Conservation (phyloP, 139 green algal species). For the Chlorella ohadii region DNA sequence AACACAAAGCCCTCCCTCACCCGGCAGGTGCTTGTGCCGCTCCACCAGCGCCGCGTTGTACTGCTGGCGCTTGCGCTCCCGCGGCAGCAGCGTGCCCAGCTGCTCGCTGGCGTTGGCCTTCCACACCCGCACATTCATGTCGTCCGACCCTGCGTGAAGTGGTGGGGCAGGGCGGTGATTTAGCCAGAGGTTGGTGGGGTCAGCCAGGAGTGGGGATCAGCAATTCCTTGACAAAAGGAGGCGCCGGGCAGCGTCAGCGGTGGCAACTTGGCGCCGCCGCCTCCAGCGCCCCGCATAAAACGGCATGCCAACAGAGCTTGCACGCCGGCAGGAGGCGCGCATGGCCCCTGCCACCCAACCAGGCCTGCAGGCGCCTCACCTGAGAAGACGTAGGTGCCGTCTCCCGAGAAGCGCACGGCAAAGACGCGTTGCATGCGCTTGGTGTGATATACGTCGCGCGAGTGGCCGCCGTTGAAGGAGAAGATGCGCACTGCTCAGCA, state of each 20-base stretch:
- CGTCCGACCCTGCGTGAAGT: constrained; percentile 56
- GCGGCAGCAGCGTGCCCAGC: constrained; percentile 86
- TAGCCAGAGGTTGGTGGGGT: too few species aligned
- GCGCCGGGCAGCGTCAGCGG: too few species aligned
- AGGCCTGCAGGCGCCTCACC: constrained; percentile 43
- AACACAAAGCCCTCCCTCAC: too few species aligned
- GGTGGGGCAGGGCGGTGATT: neutral
- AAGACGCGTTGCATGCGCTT: constrained; percentile 98
- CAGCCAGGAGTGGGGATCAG: too few species aligned
- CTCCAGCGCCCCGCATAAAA: too few species aligned
- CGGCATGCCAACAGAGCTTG: too few species aligned
- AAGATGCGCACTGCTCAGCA: constrained; percentile 95
- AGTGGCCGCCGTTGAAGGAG: constrained; percentile 84
- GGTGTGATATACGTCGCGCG: constrained; percentile 91
- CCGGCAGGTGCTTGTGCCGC: constrained; percentile 94
- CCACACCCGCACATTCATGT: constrained; percentile 77
- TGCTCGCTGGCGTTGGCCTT: constrained; percentile 89
- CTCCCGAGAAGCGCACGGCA: constrained; percentile 85
- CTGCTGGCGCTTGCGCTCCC: constrained; percentile 85
- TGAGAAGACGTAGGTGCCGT: constrained; percentile 95
- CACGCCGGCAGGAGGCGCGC: too few species aligned
- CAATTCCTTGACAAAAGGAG: too few species aligned
- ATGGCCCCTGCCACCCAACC: too few species aligned
- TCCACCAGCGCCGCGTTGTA: constrained; percentile 92
- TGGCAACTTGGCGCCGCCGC: too few species aligned